Percentiles rank a stretch among this genome's conserved stretches.
phyloP scores from a whole-genome alignment of 768 basidiomycete species.

The Hericium coralloides region DNA sequence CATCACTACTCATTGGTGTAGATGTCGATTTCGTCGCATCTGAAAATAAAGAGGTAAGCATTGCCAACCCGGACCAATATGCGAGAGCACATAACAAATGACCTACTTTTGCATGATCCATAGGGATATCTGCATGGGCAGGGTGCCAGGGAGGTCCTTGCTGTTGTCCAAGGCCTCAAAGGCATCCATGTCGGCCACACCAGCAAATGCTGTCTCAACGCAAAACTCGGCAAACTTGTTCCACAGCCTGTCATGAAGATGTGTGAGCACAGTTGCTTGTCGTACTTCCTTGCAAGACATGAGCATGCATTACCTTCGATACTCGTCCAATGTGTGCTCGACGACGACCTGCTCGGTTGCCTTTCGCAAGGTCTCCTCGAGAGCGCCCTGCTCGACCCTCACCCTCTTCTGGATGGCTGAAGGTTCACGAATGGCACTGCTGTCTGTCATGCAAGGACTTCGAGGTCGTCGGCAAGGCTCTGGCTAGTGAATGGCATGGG shows the following conservation, averaged over 20 bases:
- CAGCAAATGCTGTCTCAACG: background rate
- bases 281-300: background rate
- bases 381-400: background rate
- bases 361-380: background rate
- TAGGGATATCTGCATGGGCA: background rate
- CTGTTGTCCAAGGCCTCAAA: background rate
- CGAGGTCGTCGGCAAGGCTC: too few species aligned
- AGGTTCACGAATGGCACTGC: too few species aligned
- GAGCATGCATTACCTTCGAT: background rate
- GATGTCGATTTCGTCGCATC: constrained; percentile 12
- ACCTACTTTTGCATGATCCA: background rate
- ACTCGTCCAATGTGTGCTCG: background rate
- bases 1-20: constrained; percentile 3
- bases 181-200: background rate
- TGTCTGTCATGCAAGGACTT: too few species aligned
- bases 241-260: background rate
- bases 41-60: background rate
- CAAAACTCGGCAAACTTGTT: background rate
- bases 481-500: too few species aligned
- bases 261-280: background rate
- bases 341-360: background rate
- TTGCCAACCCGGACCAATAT: background rate
- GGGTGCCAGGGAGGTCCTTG: background rate
- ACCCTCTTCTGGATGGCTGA: background rate
- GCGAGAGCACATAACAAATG: background rate